phyloP scores from a whole-genome alignment of 495 filamentous ascomycete species.

The Penicillium simplicissimum region DNA sequence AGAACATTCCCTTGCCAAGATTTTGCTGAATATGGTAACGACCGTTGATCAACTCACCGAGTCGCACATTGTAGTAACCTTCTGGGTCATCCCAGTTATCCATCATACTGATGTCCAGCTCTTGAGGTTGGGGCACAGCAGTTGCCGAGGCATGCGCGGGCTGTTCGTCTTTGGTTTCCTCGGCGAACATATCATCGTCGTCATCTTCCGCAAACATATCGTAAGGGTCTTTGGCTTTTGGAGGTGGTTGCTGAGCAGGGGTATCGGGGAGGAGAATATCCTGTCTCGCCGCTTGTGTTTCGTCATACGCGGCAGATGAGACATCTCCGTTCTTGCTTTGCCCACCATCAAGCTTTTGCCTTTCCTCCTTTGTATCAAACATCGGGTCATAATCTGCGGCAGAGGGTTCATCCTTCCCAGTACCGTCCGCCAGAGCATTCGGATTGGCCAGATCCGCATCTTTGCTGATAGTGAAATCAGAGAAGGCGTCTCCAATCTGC shows the following conservation, averaged over 20 bases:
- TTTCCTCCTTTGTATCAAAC: conserved; percentile 87
- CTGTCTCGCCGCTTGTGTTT: conserved; percentile 57
- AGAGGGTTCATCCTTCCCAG: conserved; percentile 76
- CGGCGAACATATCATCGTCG: conserved; percentile 86
- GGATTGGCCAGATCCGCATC: conserved; percentile 68
- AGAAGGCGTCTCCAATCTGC: conserved; percentile 49
- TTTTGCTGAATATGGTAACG: conserved; percentile 81
- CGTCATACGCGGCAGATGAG: conserved; percentile 61
- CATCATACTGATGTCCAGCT: conserved; percentile 77
- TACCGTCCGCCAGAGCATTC: conserved; percentile 49
- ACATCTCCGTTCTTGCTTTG: conserved; percentile 58
- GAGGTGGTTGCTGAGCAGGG: conserved; percentile 36
- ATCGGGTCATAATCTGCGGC: conserved; percentile 97
- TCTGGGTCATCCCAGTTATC: conserved; percentile 94
- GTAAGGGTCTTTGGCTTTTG: conserved; percentile 60
- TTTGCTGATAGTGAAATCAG: conserved; percentile 55
- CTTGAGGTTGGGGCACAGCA: conserved; percentile 58
- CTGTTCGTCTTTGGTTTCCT: conserved; percentile 50
- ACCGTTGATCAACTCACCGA: conserved; percentile 83
- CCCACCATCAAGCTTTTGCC: conserved; percentile 62
- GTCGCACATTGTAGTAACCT: conserved; percentile 90
- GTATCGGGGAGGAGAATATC: conserved; percentile 56
- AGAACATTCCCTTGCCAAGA: conserved; percentile 95
- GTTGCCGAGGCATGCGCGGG: conserved; percentile 47
- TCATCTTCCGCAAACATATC: conserved; percentile 93